These are phyloP conservation scores for Articulospora tetracladia DNA, from an alignment of 495 filamentous ascomycete genomes.

Conservation along the genomic window DNA sequence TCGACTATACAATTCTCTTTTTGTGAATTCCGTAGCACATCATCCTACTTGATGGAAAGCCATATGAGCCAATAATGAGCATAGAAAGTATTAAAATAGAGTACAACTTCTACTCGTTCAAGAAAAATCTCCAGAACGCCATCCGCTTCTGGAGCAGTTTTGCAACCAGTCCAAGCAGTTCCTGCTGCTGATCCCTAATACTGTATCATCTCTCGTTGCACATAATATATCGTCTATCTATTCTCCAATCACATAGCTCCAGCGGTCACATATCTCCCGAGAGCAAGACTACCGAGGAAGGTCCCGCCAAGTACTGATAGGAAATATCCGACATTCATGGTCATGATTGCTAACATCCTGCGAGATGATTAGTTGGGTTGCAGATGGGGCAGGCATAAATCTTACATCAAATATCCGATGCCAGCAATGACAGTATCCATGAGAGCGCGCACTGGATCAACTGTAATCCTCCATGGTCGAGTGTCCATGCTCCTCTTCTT, in stretches of 20 bases:
- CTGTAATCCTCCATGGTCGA: constrained; percentile 72
- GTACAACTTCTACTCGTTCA: not conserved
- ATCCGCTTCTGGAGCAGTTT: not conserved
- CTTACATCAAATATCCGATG: constrained; percentile 87
- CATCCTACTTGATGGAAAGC: not conserved
- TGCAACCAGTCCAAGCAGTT: not conserved
- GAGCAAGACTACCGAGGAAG: constrained; percentile 77
- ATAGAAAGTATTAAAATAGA: not conserved
- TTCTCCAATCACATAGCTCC: not conserved
- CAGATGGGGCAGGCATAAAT: constrained; percentile 19
- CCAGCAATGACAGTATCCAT: constrained; percentile 67
- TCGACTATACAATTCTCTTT: too few species aligned
- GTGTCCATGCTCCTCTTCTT: constrained; percentile 40
- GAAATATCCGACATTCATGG: constrained; percentile 96
- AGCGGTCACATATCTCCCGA: constrained; percentile 58
- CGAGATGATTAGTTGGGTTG: constrained; percentile 3
- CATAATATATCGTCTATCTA: not conserved
- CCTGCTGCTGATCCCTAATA: not conserved
- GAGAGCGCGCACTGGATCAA: constrained; percentile 69
- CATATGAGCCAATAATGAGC: not conserved
- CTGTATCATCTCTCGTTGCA: not conserved
- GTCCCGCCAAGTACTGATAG: constrained; percentile 76
- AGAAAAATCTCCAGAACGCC: not conserved
- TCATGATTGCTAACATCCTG: constrained; percentile 99
- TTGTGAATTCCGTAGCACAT: not conserved